phyloP scores from a whole-genome alignment of 2,329 filamentous ascomycete species.

The Pyrenophora teres region DNA sequence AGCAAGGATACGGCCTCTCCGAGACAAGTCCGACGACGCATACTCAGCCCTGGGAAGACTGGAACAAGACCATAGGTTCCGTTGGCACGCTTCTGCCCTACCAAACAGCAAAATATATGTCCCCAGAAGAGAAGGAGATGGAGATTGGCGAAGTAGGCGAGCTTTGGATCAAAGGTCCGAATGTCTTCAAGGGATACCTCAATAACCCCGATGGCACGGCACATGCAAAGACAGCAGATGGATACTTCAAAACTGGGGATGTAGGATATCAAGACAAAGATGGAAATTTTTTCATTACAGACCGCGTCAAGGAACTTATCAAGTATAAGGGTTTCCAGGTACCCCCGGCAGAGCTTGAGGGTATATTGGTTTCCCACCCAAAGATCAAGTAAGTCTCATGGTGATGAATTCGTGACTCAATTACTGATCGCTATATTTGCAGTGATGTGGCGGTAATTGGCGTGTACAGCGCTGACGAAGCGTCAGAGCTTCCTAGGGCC shows the following conservation, averaged over 20 bases:
- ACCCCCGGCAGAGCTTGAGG: slow-evolving; percentile 55
- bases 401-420: no score
- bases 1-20: slow-evolving; percentile 90
- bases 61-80: slow-evolving; percentile 75
- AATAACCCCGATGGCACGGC: slow-evolving; percentile 73
- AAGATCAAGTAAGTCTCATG: slow-evolving; percentile 49
- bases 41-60: slow-evolving; percentile 74
- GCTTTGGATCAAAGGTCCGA: slow-evolving; percentile 75
- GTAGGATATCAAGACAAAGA: slow-evolving; percentile 77
- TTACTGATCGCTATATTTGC: background rate
- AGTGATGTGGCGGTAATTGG: slow-evolving; percentile 46
- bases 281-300: slow-evolving; percentile 88
- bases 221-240: slow-evolving; percentile 73
- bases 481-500: slow-evolving; percentile 51
- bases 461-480: slow-evolving; percentile 52
- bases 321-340: slow-evolving; percentile 56
- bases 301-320: slow-evolving; percentile 61
- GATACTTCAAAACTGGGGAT: slow-evolving; percentile 90
- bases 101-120: slow-evolving; percentile 80
- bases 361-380: slow-evolving; percentile 49
- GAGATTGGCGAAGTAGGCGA: slow-evolving; percentile 63
- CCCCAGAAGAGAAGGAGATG: slow-evolving; percentile 63
- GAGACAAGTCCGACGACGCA: slow-evolving; percentile 84
- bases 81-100: slow-evolving; percentile 80
- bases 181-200: slow-evolving; percentile 78